phyloP scores from a whole-genome alignment of 129 eudicot genomes.

The Dittrichia graveolens region DNA sequence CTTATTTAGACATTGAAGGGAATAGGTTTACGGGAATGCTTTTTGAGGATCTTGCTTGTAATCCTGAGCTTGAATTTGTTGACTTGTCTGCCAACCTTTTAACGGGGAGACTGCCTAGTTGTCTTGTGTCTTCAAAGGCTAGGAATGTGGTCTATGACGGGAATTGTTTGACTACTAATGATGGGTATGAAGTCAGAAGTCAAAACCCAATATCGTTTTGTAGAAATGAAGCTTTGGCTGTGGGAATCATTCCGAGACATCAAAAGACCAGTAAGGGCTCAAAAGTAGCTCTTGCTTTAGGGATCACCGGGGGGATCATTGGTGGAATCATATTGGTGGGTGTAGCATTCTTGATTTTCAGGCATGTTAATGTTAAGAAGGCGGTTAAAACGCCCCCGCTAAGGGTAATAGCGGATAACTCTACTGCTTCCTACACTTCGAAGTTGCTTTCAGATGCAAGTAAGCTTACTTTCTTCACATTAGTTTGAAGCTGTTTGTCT shows the following conservation, averaged over 20 bases:
- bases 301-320: slow-evolving; percentile 59
- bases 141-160: slow-evolving; percentile 50
- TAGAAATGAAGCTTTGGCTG: slow-evolving; percentile 85
- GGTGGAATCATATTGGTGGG: slow-evolving; percentile 48
- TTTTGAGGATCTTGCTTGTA: slow-evolving; percentile 54
- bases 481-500: background rate
- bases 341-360: slow-evolving; percentile 41
- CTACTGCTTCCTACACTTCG: slow-evolving; percentile 61
- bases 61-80: slow-evolving; percentile 50
- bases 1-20: slow-evolving; percentile 55
- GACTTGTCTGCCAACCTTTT: slow-evolving; percentile 73
- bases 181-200: slow-evolving; percentile 36
- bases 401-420: slow-evolving; percentile 53
- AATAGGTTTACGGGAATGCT: slow-evolving; percentile 85
- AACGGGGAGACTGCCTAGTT: slow-evolving; percentile 68
- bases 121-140: slow-evolving; percentile 51
- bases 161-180: slow-evolving; percentile 60
- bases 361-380: slow-evolving; percentile 41
- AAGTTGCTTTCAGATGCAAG: slow-evolving; percentile 84
- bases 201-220: slow-evolving; percentile 70
- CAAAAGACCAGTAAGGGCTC: slow-evolving; percentile 37
- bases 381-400: slow-evolving; percentile 37
- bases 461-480: slow-evolving; percentile 36
- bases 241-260: slow-evolving; percentile 61
- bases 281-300: slow-evolving; percentile 46